Evolutionary conservation across 1,284 basidiomycete genomes (phyloP).

Genomic region (Megacollybia platyphylla): DNA sequence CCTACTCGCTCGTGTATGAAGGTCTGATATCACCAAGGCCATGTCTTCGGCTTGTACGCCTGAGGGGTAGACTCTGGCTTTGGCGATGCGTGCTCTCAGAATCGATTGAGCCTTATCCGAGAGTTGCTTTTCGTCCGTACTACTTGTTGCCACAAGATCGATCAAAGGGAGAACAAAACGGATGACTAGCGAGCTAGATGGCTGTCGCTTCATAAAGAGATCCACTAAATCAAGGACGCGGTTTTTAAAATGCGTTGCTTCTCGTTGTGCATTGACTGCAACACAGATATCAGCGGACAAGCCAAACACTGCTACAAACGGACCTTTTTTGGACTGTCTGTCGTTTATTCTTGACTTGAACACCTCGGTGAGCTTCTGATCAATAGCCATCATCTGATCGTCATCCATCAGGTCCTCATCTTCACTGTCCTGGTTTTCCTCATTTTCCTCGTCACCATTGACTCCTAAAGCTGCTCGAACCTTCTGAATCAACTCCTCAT

Average conservation of each 20-base stretch:
- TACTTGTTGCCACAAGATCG: constrained; percentile 53
- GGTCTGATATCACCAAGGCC: constrained; percentile 39
- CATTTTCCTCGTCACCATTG: constrained; percentile 52
- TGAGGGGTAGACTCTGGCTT: constrained; percentile 57
- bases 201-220: constrained; percentile 67
- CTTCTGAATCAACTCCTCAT: constrained; percentile 63
- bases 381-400: constrained; percentile 95
- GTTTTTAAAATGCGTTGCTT: constrained; percentile 91
- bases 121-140: constrained; percentile 73
- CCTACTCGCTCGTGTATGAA: constrained; percentile 70
- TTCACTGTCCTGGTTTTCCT: constrained; percentile 24
- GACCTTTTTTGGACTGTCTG: constrained; percentile 54
- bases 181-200: constrained; percentile 52
- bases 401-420: constrained; percentile 82
- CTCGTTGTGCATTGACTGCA: constrained; percentile 50
- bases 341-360: constrained; percentile 65
- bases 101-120: constrained; percentile 78
- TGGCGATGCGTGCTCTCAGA: constrained; percentile 62
- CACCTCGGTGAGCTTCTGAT: constrained; percentile 84
- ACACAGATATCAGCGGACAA: constrained; percentile 3
- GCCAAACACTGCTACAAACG: constrained; percentile 9
- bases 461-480: constrained; percentile 71
- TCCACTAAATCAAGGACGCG: constrained; percentile 89
- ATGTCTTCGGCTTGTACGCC: constrained; percentile 33
- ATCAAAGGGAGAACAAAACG: constrained; percentile 68